Evolutionary conservation across 306 rosid species (phyloP), one percentile per base, ranked within the genome.

Genomic region (Pyrus betulifolia): DNA sequence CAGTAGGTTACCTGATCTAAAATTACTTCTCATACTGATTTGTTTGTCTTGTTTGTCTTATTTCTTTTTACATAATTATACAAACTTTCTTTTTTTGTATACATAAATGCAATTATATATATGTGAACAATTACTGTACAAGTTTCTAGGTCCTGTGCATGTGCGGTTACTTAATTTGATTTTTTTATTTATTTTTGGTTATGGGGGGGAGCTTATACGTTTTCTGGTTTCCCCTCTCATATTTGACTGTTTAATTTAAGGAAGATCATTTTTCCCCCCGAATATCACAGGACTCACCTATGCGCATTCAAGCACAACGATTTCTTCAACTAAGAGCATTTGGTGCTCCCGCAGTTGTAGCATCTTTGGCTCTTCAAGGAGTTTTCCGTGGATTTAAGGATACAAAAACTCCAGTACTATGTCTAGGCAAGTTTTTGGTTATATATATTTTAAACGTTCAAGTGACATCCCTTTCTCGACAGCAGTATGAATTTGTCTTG

Each of bases 261-360:
- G 27, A 62, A 31, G 18, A 25, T 9, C 28, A 13, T 66, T 30
- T 79, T 4, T 67, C 28, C 55, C 57, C 11, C 57, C 11, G 6
- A 67, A 74, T 74, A 6, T 74, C 9, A 63, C 89, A 95, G 99
- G 91, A 66, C 77, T 92, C 91, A 74, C 86, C 97, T 74, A 88
- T 87, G 75, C 77, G 61, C 45, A 71, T 75, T 79, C 90, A 84
- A 14, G 93, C 99, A 17, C 88, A 79, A 40, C 86, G 55, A 40
- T 95, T 88, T 82, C 97, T 92, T 57, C 80, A 89, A 46, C 81
- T 95, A 74, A 87, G 99, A 70, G 96, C 99, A 35, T 11, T 95
- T 74, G 99, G 99, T 76, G 99, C 99, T 84, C 99, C 99, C 44
- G 99, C 97, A 59, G 99, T 90, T 71, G 99, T 92, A 60, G 92